Base-by-base conservation (phyloP, 2,329 filamentous ascomycete genomes). In the Sarocladium strictum region DNA sequence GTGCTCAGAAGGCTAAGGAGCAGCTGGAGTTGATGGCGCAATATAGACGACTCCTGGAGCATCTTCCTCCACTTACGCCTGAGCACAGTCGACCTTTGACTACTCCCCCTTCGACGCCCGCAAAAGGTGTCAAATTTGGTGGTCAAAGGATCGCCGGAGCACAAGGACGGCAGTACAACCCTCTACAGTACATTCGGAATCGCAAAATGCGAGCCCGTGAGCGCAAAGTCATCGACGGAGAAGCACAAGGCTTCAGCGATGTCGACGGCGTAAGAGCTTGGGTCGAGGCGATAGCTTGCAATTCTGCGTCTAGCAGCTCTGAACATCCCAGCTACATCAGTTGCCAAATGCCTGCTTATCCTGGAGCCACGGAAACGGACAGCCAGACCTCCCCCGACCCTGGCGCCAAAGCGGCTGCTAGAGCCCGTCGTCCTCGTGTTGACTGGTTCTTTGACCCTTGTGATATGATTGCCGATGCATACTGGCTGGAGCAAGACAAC, bases 161-260 rank as follows among this genome's bases (percentile, higher is more conserved):
- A 72, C 56, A 86, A 7, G 87, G 88, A 3, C 85, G 92, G 53
- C 72, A 77, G 2, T 97, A 97, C 67, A 96, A 99, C 66, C 94
- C 93, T 3, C 72, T 99, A 23, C 94, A 97, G 68, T 90, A 90
- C 62, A 88, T 97, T 54, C 86, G 94, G 19, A 97, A 99, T 65
- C 82, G 93, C 49, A 93, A 92, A 66, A 81, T 94, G 12, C 81
- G 94, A 58, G 86, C 87, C 24, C 81, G 92, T 15, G 89, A 95
- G 70, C 82, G 89, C 38, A 85, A 81, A 59, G 72, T 80, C 0
- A 85, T 96, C 32, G 83, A 94, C 62, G 84, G 88, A 15, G 84
- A 90, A 58, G 76, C 78, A 1, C 85, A 89, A 60, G 89, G 89
- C 1, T 97, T 95, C 74, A 78, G 82, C 37, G 85, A 97, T 67